phyloP scores from a whole-genome alignment of 78 protist species.

The Speleostelium caveatum region DNA sequence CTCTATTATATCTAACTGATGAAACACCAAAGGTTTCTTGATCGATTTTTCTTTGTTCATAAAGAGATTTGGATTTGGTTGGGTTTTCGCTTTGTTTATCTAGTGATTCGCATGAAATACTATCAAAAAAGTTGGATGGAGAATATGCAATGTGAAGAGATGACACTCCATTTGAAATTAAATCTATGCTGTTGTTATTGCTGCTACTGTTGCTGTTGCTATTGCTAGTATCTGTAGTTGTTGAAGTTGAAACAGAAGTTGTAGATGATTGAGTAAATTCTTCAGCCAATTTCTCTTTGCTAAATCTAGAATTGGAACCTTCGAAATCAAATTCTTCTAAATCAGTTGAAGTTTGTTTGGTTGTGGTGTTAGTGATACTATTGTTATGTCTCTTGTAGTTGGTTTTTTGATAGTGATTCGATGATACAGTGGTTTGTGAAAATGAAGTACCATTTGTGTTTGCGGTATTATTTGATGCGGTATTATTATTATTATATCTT shows the following conservation, averaged over 20 bases:
- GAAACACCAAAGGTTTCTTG: conserved; percentile 76
- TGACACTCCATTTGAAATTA: conserved; percentile 29
- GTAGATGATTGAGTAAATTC: background rate
- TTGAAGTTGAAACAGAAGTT: background rate
- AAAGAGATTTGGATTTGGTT: conserved; percentile 6
- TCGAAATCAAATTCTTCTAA: conserved; percentile 74
- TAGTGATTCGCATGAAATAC: conserved; percentile 56
- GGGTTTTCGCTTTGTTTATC: conserved; percentile 18
- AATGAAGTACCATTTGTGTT: conserved; percentile 16
- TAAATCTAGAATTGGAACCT: conserved; percentile 41
- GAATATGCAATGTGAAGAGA: conserved; percentile 7
- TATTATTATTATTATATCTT: conserved; percentile 15
- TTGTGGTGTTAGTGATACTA: background rate
- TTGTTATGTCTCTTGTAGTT: conserved; percentile 25
- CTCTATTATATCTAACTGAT: conserved; percentile 31
- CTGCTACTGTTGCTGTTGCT: background rate
- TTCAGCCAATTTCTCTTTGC: conserved; percentile 70
- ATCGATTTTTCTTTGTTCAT: conserved; percentile 71
- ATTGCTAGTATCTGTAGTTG: background rate
- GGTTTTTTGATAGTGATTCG: background rate
- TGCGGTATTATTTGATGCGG: background rate
- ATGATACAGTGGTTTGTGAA: background rate
- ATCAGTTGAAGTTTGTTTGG: conserved; percentile 24
- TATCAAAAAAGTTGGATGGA: conserved; percentile 72
- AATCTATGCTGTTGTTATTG: background rate